Base-by-base conservation (phyloP, 2,329 filamentous ascomycete genomes). In the Fusarium algeriense region DNA sequence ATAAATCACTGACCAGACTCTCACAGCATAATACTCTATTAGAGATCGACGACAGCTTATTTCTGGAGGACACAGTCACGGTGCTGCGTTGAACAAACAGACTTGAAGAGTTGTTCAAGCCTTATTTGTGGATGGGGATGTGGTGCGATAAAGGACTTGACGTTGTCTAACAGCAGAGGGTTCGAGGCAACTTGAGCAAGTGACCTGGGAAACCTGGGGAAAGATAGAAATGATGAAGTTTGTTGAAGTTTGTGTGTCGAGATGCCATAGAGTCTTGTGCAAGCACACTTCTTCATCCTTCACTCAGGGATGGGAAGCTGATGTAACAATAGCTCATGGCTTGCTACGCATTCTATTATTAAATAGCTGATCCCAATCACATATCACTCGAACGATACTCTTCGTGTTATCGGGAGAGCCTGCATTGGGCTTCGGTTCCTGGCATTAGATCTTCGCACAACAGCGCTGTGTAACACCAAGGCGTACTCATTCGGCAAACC, bases 391-490 rank as follows among this genome's bases (percentile, higher is more conserved):
- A 7, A 20, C 23, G 12, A 11, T 0, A 15, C 6, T 4, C 14
- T 54, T 67, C 35, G 55, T 67, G 49, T 52, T 50, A 14, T 52
- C 26, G n/a, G 58, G 12, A 60, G n/a, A 41, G 20, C 32, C 41
- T 60, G 43, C 26, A 46, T 30, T 46, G 40, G 45, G 57, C 57
- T 28, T 28, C 54, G 57, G 70, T 54, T 49, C 70, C 71, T 73
- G 67, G 44, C 67, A 58, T 60, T 19, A 34, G 52, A 40, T 40
- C 20, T 8, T 59, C 41, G 14, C 26, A 37, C 15, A 20, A 6
- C 4, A 9, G 44, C 19, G 64, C 12, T 15, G 53, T 59, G 49
- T 17, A 43, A 50, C 59, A 38, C 6, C 0, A n/a, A 11, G 19
- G n/a, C 6, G 30, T 13, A 13, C 30, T 14, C 8, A 14, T 6